Evolutionary conservation across 2,329 filamentous ascomycete species (phyloP).

Genomic region (Scedosporium apiospermum): DNA sequence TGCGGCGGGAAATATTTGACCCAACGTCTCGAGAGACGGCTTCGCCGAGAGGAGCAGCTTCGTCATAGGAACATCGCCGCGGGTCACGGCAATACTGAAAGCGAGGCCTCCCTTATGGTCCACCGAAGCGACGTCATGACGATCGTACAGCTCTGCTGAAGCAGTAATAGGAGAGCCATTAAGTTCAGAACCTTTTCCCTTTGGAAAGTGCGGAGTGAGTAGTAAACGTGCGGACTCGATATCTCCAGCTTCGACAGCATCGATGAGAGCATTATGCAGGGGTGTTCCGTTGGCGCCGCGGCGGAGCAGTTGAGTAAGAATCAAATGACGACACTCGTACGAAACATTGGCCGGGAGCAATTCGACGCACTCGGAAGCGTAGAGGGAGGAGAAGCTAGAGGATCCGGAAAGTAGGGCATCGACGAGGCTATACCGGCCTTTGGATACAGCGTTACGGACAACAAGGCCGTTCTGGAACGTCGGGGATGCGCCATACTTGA

Average conservation of each 20-base stretch:
- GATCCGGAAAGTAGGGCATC: constrained; percentile 34
- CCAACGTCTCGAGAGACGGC: constrained; percentile 36
- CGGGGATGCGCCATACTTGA: constrained; percentile 43
- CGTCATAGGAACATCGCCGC: constrained; percentile 33
- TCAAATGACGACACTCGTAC: constrained; percentile 31
- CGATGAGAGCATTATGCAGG: constrained; percentile 40
- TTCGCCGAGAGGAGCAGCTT: constrained; percentile 35
- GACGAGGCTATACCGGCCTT: constrained; percentile 35
- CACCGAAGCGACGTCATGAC: constrained; percentile 41
- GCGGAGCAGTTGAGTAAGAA: constrained; percentile 36
- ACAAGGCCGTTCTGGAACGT: constrained; percentile 42
- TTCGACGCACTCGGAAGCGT: constrained; percentile 41
- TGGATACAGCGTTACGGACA: constrained; percentile 37
- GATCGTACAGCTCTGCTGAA: constrained; percentile 22
- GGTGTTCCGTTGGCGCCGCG: constrained; percentile 39
- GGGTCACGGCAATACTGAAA: constrained; percentile 37
- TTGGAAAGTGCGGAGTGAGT: constrained; percentile 34
- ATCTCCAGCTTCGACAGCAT: constrained; percentile 39
- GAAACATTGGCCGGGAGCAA: constrained; percentile 36
- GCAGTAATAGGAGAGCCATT: constrained; percentile 8
- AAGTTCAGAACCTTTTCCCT: constrained; percentile 18
- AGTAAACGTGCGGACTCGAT: constrained; percentile 36
- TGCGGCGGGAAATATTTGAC: constrained; percentile 38
- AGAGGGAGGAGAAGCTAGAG: constrained; percentile 29
- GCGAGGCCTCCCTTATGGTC: constrained; percentile 43